These are phyloP conservation scores for Myxozyma vanderwaltii DNA, from an alignment of 805 yeast genomes.

Conservation along the genomic window DNA sequence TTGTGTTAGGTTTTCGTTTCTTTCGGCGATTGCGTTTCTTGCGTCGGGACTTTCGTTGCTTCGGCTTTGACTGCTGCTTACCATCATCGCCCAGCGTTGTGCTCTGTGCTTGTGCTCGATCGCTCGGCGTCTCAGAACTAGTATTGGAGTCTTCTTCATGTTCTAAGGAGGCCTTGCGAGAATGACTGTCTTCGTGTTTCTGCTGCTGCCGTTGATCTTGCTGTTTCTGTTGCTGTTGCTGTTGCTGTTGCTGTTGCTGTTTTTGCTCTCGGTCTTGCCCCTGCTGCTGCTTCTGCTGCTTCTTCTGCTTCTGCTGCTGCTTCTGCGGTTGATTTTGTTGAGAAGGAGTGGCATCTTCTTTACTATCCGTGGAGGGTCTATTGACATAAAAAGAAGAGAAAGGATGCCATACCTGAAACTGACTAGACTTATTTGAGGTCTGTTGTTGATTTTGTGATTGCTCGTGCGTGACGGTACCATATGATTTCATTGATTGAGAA, in stretches of 20 bases:
- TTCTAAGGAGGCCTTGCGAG: background rate
- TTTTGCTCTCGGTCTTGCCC: background rate
- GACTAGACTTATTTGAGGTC: slow-evolving; percentile 4
- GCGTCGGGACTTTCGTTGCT: background rate
- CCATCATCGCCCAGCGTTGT: background rate
- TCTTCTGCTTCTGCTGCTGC: slow-evolving; percentile 1
- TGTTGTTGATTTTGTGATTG: slow-evolving; percentile 2
- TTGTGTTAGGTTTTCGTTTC: background rate
- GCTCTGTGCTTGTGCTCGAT: background rate
- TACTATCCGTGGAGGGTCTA: slow-evolving; percentile 4
- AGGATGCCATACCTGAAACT: slow-evolving; percentile 17
- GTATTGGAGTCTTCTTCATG: background rate
- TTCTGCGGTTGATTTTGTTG: background rate
- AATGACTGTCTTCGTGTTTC: background rate
- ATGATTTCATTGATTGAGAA: background rate
- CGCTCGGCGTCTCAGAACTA: background rate
- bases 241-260: background rate
- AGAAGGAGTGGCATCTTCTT: background rate
- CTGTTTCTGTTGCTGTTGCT: background rate
- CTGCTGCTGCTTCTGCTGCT: background rate
- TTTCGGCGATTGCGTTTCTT: slow-evolving; percentile 4
- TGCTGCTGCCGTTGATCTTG: background rate
- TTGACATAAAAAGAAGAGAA: slow-evolving; percentile 7
- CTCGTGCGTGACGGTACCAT: slow-evolving; percentile 1
- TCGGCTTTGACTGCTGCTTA: background rate